These are phyloP conservation scores for Ophiostoma himal-ulmi DNA, from an alignment of 2,329 filamentous ascomycete species.

Conservation along the genomic window DNA sequence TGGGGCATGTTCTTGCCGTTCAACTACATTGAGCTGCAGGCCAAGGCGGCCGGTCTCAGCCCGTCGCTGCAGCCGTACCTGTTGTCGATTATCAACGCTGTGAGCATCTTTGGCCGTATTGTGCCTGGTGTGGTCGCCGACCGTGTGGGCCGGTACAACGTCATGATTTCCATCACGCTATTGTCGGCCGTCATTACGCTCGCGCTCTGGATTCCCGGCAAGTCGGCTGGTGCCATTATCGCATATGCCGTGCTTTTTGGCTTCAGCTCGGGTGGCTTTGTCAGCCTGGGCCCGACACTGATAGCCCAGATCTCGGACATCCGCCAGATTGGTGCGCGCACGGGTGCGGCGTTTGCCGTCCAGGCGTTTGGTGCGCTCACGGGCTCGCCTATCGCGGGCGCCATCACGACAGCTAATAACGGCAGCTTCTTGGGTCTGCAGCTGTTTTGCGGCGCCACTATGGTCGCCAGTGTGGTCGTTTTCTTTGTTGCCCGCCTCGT, in stretches of 20 bases:
- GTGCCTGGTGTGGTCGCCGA: slow-evolving; percentile 45
- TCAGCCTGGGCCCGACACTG: slow-evolving; percentile 51
- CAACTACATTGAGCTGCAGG: slow-evolving; percentile 48
- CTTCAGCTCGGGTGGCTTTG: slow-evolving; percentile 58
- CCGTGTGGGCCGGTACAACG: slow-evolving; percentile 37
- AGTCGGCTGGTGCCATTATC: slow-evolving; percentile 49
- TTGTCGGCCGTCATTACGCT: slow-evolving; percentile 38
- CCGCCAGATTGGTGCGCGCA: slow-evolving; percentile 51
- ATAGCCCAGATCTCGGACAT: slow-evolving; percentile 57
- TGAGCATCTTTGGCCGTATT: slow-evolving; percentile 47
- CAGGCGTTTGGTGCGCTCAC: slow-evolving; percentile 53
- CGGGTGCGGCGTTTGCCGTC: slow-evolving; percentile 51
- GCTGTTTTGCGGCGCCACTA: slow-evolving; percentile 50
- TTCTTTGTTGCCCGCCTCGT: slow-evolving; percentile 29
- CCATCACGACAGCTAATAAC: slow-evolving; percentile 39
- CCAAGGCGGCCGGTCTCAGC: slow-evolving; percentile 40
- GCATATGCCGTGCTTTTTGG: slow-evolving; percentile 59
- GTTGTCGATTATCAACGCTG: slow-evolving; percentile 53
- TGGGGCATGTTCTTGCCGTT: slow-evolving; percentile 51
- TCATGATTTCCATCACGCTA: slow-evolving; percentile 42
- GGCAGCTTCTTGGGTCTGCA: slow-evolving; percentile 48
- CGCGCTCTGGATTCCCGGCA: slow-evolving; percentile 40
- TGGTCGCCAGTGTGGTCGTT: slow-evolving; percentile 29
- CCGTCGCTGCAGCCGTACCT: slow-evolving; percentile 41
- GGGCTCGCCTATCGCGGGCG: slow-evolving; percentile 53